Base-by-base conservation (phyloP, 1,284 basidiomycete species). In the Ustilago cynodontis region DNA sequence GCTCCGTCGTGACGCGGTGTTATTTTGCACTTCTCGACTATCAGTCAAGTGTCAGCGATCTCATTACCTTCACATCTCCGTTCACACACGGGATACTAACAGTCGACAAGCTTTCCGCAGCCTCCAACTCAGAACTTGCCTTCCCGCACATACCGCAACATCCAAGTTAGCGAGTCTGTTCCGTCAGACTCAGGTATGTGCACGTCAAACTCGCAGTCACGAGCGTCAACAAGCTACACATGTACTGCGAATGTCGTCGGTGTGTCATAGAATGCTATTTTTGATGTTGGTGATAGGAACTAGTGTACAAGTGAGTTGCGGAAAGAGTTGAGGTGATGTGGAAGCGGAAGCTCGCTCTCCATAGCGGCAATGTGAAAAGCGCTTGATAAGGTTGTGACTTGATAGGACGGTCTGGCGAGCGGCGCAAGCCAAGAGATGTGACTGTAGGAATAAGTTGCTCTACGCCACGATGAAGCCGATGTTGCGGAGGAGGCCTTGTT, bases 251-350 rank as follows among this genome's bases (percentile, higher is more conserved):
- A 13, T 3, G 3, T 11, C 13, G 16, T 26, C 47, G 9, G 28
- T 26, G 24, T 26, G 47, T 28, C 6, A 28, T 26, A n/a, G 8
- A 4, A 52, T 54, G 52, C 16, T 35, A 18, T 20, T 20, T 7
- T 26, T 22, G 52, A 31, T 54, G 22, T 10, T 22, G 29, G n/a
- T 39, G 33, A 7, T 37, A 11, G 33, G 13, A 29, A 54, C 33
- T 54, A 54, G n/a, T 54, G 52, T 54, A 54, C 52, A 54, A 20
- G 33, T 24, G 22, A 35, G 52, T 13, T 54, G 52, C 13, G 35
- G 35, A 37, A 33, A 24, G 33, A 39, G 52, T 2, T 35, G n/a
- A 29, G 47, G 51, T 35, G 29, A 20, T 33, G 51, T 29, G 29
- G 51, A 24, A 20, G n/a, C 5, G 28, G 7, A 28, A 29, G 14